Base-by-base conservation (phyloP, 805 yeast species). In the Yarrowia sp. region DNA sequence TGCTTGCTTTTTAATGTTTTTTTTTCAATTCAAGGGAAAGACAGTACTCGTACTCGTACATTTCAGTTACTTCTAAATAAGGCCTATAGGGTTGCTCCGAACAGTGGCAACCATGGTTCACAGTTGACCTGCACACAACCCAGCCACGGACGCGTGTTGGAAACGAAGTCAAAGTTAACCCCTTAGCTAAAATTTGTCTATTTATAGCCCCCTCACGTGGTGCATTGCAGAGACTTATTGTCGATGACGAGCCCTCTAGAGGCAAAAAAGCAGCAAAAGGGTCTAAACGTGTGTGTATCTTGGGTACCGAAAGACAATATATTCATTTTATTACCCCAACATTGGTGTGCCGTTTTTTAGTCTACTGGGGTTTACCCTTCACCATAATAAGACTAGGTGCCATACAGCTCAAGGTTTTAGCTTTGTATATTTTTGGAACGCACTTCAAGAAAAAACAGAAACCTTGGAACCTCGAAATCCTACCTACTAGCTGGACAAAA, bases 151-250 rank as follows among this genome's bases (percentile, higher is more conserved):
- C 61, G 61, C 61, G 61, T 54, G 46, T 54, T 24, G 11, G 59
- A 22, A 17, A n/a, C 59, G 24, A 35, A 35, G 43, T 35, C 59
- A 54, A 54, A 54, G 61, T 54, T 54, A 21, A 38, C 58, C 41
- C 58, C 58, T 33, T 51, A 35, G 40, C 30, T 51, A 51, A 54
- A 41, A 12, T n/a, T 17, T 32, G 33, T 35, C 61, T 54, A 38
- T 54, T 54, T 26, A 33, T 51, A 51, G 58, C 58, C 41, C n/a
- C 35, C 46, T 36, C 61, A 54, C 61, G 61, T 54, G 61, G 46
- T 54, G 61, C 61, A 54, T 54, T 54, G 61, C 61, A 54, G 61
- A 19, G 35, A 17, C 61, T n/a, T 26, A 17, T 35, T 19, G 28
- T 33, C 46, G 38, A 35, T 28, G 24, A 14, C 9, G 24, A 28